Evolutionary conservation across 2,329 filamentous ascomycete species (phyloP).

Genomic region (Diaporthe sp.): DNA sequence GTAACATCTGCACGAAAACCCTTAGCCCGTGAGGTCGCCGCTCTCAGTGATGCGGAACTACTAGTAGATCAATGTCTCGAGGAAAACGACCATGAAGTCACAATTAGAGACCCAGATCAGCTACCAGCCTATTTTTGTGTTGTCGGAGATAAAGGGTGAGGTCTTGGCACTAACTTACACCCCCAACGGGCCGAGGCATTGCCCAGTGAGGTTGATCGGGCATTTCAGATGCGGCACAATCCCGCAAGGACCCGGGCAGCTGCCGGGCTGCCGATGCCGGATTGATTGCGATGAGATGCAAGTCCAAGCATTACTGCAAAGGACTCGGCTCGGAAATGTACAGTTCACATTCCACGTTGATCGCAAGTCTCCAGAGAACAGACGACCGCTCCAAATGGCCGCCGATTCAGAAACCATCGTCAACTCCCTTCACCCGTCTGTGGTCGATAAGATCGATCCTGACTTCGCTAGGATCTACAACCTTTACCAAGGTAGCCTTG

Average conservation of each 20-base stretch:
- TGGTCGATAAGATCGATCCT: conserved; percentile 54
- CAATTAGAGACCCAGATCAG: too few relatives aligned
- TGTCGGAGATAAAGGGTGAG: neutral
- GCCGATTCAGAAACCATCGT: conserved; percentile 40
- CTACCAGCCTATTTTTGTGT: neutral
- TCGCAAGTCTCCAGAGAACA: neutral
- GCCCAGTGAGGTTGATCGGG: neutral
- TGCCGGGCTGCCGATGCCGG: neutral
- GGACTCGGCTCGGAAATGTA: neutral
- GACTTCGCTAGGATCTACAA: conserved; percentile 56
- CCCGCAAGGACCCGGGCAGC: neutral
- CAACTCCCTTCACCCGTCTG: conserved; percentile 54
- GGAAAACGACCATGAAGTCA: too few relatives aligned
- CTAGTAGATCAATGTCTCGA: too few relatives aligned
- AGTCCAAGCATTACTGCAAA: neutral
- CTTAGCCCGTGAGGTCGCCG: too few relatives aligned
- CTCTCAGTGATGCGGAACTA: too few relatives aligned
- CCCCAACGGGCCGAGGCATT: neutral
- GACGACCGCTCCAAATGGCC: conserved; percentile 16
- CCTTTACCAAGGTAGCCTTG: conserved; percentile 47
- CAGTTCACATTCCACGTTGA: neutral
- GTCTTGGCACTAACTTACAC: neutral
- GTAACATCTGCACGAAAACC: too few relatives aligned
- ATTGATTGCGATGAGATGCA: neutral
- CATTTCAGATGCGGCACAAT: neutral